These are phyloP conservation scores for Corymbia maculata DNA, from an alignment of 345 rosid genomes.

Conservation along the genomic window DNA sequence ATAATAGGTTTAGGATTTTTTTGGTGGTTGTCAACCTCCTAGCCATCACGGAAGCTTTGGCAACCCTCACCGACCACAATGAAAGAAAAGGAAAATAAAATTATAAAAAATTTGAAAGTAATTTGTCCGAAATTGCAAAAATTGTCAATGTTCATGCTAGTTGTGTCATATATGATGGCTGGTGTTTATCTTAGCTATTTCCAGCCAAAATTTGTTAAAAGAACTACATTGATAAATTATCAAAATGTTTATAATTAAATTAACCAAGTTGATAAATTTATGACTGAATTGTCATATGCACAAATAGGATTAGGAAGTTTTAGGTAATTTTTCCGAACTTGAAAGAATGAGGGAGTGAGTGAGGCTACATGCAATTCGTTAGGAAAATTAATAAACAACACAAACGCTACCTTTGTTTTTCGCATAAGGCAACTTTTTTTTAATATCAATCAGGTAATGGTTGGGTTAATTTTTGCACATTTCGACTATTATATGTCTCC, in stretches of 20 bases:
- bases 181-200: not conserved
- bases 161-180: accelerated
- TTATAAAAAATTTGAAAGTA: not conserved
- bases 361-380: not conserved
- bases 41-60: not conserved
- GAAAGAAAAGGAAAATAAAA: not conserved
- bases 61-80: not conserved
- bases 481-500: not conserved
- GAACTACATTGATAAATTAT: not conserved
- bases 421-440: not conserved
- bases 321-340: not conserved
- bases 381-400: not conserved
- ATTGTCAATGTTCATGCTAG: accelerated
- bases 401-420: not conserved
- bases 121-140: not conserved
- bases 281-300: not conserved
- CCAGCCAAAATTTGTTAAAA: not conserved
- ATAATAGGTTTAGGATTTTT: not conserved
- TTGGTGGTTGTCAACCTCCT: not conserved
- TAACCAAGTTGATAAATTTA: not conserved
- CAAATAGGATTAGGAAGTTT: not conserved
- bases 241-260: not conserved
- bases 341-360: not conserved
- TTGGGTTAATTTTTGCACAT: not conserved
- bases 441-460: not conserved